Percentiles rank a stretch among this genome's conserved stretches.
Conservation (phyloP, 352 stramenopile genomes). For the Aphanomyces stellatus region DNA sequence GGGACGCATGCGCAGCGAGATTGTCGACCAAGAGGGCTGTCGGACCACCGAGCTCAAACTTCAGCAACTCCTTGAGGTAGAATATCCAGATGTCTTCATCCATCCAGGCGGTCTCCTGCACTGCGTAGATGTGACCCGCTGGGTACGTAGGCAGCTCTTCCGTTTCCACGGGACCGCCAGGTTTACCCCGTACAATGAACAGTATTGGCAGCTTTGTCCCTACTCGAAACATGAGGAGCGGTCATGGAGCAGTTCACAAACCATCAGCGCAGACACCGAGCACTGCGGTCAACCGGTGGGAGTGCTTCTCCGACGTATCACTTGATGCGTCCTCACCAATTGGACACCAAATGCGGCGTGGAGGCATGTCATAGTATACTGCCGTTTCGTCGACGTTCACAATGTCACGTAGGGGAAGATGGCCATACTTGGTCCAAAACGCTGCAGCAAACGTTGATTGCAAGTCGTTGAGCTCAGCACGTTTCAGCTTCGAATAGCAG, state of each 20-base stretch:
- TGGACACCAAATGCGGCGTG: background rate
- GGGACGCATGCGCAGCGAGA: background rate
- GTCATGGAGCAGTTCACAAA: background rate
- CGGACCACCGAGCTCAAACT: background rate
- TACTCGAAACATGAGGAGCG: too few species aligned
- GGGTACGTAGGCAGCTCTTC: slow-evolving; percentile 4
- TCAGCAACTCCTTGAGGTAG: background rate
- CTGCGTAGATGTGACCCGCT: background rate
- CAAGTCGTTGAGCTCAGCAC: background rate
- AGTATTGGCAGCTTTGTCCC: background rate
- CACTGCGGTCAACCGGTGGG: background rate
- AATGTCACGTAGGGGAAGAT: background rate
- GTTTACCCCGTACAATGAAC: background rate
- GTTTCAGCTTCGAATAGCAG: background rate
- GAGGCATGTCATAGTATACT: background rate
- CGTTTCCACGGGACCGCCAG: slow-evolving; percentile 1
- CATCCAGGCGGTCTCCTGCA: slow-evolving; percentile 10
- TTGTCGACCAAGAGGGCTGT: background rate
- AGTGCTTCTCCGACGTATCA: background rate
- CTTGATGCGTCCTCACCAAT: background rate
- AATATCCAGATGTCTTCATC: background rate
- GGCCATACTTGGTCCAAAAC: background rate
- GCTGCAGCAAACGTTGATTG: background rate
- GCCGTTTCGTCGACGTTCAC: background rate
- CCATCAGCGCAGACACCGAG: background rate